Evolutionary conservation across 2,329 filamentous ascomycete genomes (phyloP).

Genomic region (Fusarium sp.): DNA sequence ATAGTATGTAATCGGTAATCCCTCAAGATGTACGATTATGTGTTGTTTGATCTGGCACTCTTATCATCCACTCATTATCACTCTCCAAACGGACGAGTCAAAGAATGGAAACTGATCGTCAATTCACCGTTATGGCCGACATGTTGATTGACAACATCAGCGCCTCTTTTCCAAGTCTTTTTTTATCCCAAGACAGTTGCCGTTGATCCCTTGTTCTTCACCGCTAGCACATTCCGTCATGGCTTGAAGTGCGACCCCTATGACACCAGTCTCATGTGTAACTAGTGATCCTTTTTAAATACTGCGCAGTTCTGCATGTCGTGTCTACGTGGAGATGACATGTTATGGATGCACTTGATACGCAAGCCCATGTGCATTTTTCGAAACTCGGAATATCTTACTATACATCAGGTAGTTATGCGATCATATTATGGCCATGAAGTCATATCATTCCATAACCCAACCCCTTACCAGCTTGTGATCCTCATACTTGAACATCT

Average conservation of each 20-base stretch:
- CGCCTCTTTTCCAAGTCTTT: conserved; percentile 25
- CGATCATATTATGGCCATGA: not conserved
- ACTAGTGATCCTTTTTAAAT: not conserved
- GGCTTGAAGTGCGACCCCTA: conserved; percentile 17
- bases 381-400: too few species aligned
- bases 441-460: not conserved
- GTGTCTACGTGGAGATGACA: too few species aligned
- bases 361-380: too few species aligned
- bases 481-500: not conserved
- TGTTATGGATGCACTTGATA: too few species aligned
- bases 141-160: conserved; percentile 36
- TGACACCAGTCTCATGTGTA: conserved; percentile 27
- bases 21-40: not conserved
- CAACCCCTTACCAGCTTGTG: not conserved
- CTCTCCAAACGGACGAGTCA: conserved; percentile 7
- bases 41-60: not conserved
- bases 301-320: not conserved
- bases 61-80: conserved; percentile 5
- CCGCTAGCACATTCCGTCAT: conserved; percentile 39
- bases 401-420: too few species aligned
- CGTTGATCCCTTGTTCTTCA: conserved; percentile 29
- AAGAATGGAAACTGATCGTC: conserved; percentile 33
- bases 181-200: conserved; percentile 28
- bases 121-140: conserved; percentile 26
- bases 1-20: not conserved